Base-by-base conservation (phyloP, 495 filamentous ascomycete species). In the Aspergillus olivimuriae region DNA sequence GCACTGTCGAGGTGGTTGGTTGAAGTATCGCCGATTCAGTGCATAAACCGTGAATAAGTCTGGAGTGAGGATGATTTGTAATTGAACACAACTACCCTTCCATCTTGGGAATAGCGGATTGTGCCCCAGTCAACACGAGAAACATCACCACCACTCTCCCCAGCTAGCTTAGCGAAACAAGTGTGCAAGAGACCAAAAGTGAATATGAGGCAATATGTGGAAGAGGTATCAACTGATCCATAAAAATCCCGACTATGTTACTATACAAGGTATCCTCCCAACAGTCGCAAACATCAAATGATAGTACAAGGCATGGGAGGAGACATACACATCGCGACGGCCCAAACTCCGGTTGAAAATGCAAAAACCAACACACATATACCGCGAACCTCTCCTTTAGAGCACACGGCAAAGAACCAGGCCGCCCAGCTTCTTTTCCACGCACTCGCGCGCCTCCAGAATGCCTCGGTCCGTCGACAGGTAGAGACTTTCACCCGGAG, bases 381-480 rank as follows among this genome's bases (percentile, higher is more conserved):
- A 53, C 43, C 54, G 21, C 33, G 40, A 42, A 16, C 39, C 51
- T 41, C 23, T 43, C 46, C 47, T 33, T 61, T 73, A 59, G 24
- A 50, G 46, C 35, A 85, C 82, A 50, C 89, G 71, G 70, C 86
- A 92, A 39, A 98, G 57, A 52, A 89, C 68, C 75, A 92, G 63
- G 6, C 92, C 92, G 16, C 92, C 92, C 20, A 88, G 62, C 66
- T 80, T 88, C 73, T 80, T 83, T 72, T 87, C 83, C 47, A 94
- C 70, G 52, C 87, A 92, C 64, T 97, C 88, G 56, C 92, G 77
- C 20, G 78, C 70, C 71, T 98, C 94, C 63, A 96, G 52, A 14
- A 95, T 74, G 8, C 92, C 92, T 39, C 65, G 63, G 66, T 88
- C 83, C 31, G 89, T 96, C 21, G 65, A 76, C 42, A 97, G 51